A percentile compares a stretch with the other conserved stretches of the same genome.
Evolutionary conservation across 2,329 filamentous ascomycete species (phyloP).

Genomic region (Colletotrichum tabaci): DNA sequence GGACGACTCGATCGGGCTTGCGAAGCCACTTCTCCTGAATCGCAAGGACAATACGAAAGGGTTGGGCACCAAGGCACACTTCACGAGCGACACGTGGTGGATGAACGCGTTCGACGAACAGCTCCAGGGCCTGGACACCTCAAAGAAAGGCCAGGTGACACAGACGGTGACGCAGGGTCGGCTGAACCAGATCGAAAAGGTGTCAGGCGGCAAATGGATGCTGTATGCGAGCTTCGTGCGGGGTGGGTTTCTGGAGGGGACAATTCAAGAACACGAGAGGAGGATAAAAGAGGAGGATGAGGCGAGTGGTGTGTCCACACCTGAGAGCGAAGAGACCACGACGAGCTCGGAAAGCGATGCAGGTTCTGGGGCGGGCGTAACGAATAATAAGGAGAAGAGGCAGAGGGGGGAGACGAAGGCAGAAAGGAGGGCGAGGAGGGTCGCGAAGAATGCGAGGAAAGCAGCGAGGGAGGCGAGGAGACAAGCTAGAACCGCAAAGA

Average conservation of each 20-base stretch:
- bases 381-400: conserved; percentile 68
- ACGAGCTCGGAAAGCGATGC: conserved; percentile 16
- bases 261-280: conserved; percentile 60
- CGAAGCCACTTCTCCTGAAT: conserved; percentile 85
- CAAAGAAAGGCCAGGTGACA: conserved; percentile 68
- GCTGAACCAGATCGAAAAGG: conserved; percentile 70
- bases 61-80: conserved; percentile 81
- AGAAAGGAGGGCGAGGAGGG: conserved; percentile 49
- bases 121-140: conserved; percentile 82
- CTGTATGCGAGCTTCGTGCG: conserved; percentile 89
- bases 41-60: conserved; percentile 87
- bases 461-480: conserved; percentile 44
- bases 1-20: conserved; percentile 81
- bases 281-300: conserved; percentile 17
- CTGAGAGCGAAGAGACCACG: conserved; percentile 44
- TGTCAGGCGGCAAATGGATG: conserved; percentile 69
- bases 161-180: conserved; percentile 69
- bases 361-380: conserved; percentile 57
- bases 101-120: conserved; percentile 94
- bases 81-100: conserved; percentile 93
- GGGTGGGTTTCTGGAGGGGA: conserved; percentile 84
- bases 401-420: conserved; percentile 47
- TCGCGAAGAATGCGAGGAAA: conserved; percentile 53
- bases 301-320: conserved; percentile 43
- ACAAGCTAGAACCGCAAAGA: conserved; percentile 33